Base-by-base conservation (phyloP, 139 green algal species). In the Spirogloea muscicola region DNA sequence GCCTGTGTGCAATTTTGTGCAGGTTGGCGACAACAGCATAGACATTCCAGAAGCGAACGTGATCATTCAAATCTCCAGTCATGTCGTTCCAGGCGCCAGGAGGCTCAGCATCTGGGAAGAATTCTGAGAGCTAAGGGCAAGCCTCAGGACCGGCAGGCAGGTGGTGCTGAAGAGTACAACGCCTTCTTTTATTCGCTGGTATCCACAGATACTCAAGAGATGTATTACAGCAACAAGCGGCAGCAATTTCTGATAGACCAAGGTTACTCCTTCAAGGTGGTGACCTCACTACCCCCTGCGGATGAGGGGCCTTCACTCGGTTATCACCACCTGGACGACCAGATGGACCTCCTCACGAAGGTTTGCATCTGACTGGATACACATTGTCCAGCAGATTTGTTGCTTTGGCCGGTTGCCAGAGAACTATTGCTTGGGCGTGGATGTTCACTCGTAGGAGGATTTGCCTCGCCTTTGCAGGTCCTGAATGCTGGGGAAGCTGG, bases 131-230 rank as follows among this genome's bases (percentile, higher is more conserved):
- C 94, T 51, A 99, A 99, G 67, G 59, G 59, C 21, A 9, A 67
- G 9, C 6, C 13, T n/a, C 48, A 79, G 31, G 58, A 71, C 25
- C 38, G 49, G 3, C n/a, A 75, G 60, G 75, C 48, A 10, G 63
- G 61, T 46, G 57, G 58, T n/a, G 33, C 40, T 31, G 84, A 90
- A 46, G 87, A 97, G 78, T 98, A 89, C 78, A 96, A 97, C 80
- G 94, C 94, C 7, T 98, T 97, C 83, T 99, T 98, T 85, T 99
- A 99, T 89, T 95, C 93, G n/a, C 88, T 99, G n/a, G 94, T 99
- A 0, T 92, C 88, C 57, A 91, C 80, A 43, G 92, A 98, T 85
- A 97, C 92, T 1, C 43, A n/a, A 63, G 94, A 99, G 86, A 97
- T 99, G 92, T 98, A 90, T 81, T 99, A 94, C 83, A 91, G 82